phyloP scores from a whole-genome alignment of 352 stramenopile species.

The Globisporangium polare region DNA sequence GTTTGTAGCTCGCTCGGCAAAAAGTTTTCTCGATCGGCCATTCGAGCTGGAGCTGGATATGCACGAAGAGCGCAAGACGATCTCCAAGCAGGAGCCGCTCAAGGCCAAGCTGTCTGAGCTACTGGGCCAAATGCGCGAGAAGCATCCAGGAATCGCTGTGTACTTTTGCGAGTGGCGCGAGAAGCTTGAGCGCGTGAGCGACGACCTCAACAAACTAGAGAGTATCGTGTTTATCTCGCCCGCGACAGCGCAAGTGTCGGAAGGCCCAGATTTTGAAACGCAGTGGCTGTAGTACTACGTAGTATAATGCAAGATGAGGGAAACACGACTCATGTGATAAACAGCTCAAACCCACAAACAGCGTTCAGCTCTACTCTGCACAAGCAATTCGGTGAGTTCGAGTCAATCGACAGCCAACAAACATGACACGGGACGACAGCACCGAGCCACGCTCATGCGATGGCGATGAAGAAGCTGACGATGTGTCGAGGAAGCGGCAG shows the following conservation, averaged over 20 bases:
- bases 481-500: too few relatives aligned
- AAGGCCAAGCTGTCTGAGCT: not conserved
- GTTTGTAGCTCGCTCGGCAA: not conserved
- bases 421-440: too few relatives aligned
- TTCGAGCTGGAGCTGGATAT: constrained; percentile 10
- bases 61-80: not conserved
- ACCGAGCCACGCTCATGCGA: too few relatives aligned
- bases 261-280: not conserved
- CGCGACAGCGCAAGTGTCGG: not conserved
- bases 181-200: not conserved
- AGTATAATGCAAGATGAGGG: not conserved
- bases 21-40: not conserved
- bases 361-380: too few relatives aligned
- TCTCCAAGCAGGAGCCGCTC: not conserved
- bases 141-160: constrained; percentile 2
- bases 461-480: too few relatives aligned
- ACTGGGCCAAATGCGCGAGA: not conserved
- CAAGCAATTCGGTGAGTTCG: too few relatives aligned
- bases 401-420: too few relatives aligned
- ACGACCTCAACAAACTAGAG: constrained; percentile 1
- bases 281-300: not conserved
- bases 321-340: not conserved
- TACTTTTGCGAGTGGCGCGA: constrained; percentile 3
- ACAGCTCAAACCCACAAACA: too few relatives aligned
- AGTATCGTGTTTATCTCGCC: constrained; percentile 3